Evolutionary conservation across 352 stramenopile species (phyloP).

Genomic region (Blastocystis sp.): DNA sequence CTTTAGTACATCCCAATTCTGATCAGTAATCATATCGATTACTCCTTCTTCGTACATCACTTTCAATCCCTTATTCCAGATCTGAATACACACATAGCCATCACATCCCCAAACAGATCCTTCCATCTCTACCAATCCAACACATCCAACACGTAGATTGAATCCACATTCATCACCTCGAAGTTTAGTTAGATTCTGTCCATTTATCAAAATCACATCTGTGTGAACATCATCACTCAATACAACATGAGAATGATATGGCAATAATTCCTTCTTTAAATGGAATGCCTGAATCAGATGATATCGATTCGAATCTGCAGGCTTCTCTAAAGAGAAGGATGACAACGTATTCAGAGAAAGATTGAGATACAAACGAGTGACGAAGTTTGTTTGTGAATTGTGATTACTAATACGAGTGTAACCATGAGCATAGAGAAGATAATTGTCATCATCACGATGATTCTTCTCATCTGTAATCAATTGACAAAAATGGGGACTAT

Average conservation of each 20-base stretch:
- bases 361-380: conserved; percentile 11
- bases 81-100: not conserved
- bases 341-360: not conserved
- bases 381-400: not conserved
- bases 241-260: not conserved
- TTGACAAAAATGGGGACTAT: not conserved
- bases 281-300: not conserved
- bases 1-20: not conserved
- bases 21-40: not conserved
- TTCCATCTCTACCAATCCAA: not conserved
- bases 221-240: not conserved
- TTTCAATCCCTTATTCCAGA: conserved; percentile 4
- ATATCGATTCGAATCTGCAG: not conserved
- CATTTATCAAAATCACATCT: not conserved
- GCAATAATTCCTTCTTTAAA: not conserved
- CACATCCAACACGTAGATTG: not conserved
- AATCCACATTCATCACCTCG: not conserved
- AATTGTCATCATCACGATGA: conserved; percentile 3
- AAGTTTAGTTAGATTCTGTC: not conserved
- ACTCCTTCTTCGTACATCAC: not conserved
- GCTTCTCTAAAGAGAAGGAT: not conserved
- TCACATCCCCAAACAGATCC: not conserved
- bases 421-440: conserved; percentile 5
- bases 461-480: conserved; percentile 10
- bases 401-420: not conserved